Base-by-base conservation (phyloP, 495 filamentous ascomycete species). In the Penicillium subrubescens region DNA sequence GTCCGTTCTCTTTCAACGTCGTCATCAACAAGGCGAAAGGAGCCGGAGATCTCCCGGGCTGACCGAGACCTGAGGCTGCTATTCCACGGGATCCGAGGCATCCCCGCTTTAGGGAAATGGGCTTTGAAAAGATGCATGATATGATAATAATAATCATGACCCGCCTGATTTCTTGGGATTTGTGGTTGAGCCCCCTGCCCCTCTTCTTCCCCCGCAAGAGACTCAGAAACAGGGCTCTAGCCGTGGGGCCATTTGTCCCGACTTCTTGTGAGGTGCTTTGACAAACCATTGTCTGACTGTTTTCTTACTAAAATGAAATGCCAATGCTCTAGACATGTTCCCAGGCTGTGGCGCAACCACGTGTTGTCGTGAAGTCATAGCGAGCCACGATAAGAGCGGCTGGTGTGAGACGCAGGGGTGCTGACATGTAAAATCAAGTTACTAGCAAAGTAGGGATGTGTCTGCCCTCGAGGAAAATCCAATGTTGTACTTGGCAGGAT, bases 311-410 rank as follows among this genome's bases (percentile, higher is more conserved):
- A 29, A 15, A 2, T 17, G 3, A 23, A 34, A 5, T 14, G 51
- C 46, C 48, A 57, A 33, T 50, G 61, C 29, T 48, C 50, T 8
- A 1, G 3, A 34, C 39, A 57, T 50, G 17, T 54, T 44, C 43
- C 41, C 57, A 41, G 63, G 63, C 63, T 65, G 62, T 65, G 62
- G 67, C 67, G 67, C 63, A 63, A 51, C 63, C 67, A 69, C 63
- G 59, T 69, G 63, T 69, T 54, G 37, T 37, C 5, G 52, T 68
- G 59, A 62, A 51, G 50, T 63, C 67, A 68, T 55, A 50, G 50
- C 51, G 51, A 31, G n/a, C 31, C 51, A 29, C 51, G 27, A 25
- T 54, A 33, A 48, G 29, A 19, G 43, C 57, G 57, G 25, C n/a
- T 29, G 2, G 11, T 19, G 35, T n/a, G 57, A 31, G 31, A 54